Percentiles rank a stretch among this genome's conserved stretches.
These are phyloP conservation scores for Cydonia oblonga DNA, from an alignment of 331 rosid species.

Conservation along the genomic window DNA sequence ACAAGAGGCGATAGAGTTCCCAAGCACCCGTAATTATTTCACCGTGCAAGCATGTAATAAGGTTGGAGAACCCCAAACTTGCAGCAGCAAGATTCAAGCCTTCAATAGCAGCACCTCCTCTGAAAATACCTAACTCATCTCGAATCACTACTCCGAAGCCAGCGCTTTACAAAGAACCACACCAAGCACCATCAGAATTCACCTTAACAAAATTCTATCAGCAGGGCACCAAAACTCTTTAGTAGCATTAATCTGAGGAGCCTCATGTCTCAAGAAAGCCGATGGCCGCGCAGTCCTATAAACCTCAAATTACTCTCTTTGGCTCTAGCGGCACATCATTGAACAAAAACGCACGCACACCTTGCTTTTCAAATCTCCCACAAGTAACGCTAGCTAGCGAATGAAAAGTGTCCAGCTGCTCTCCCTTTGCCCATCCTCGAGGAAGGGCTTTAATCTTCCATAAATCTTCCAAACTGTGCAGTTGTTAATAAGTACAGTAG, in stretches of 20 bases:
- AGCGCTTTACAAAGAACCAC: not conserved
- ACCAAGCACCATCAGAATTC: too few relatives aligned
- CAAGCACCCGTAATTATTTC: not conserved
- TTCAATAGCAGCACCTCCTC: not conserved
- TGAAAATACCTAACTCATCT: too few relatives aligned
- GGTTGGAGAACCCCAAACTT: not conserved
- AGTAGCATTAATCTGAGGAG: too few relatives aligned
- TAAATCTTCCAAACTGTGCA: not conserved
- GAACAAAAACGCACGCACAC: not conserved
- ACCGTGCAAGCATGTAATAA: not conserved
- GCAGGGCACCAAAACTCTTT: too few relatives aligned
- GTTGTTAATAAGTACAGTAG: not conserved
- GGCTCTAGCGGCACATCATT: not conserved
- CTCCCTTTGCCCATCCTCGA: not conserved
- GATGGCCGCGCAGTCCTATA: too few relatives aligned
- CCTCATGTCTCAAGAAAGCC: too few relatives aligned
- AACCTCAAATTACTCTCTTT: not conserved
- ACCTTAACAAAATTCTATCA: too few relatives aligned
- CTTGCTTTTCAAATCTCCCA: not conserved
- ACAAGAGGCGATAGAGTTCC: not conserved
- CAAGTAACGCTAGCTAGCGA: not conserved
- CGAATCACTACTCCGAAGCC: not conserved
- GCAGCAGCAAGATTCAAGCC: not conserved
- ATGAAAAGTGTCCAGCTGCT: not conserved
- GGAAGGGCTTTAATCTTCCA: not conserved